Percentiles rank a stretch among this genome's conserved stretches.
These are phyloP conservation scores for Physocladia obscura DNA, from an alignment of 192 early-diverging fungal species.

Conservation along the genomic window DNA sequence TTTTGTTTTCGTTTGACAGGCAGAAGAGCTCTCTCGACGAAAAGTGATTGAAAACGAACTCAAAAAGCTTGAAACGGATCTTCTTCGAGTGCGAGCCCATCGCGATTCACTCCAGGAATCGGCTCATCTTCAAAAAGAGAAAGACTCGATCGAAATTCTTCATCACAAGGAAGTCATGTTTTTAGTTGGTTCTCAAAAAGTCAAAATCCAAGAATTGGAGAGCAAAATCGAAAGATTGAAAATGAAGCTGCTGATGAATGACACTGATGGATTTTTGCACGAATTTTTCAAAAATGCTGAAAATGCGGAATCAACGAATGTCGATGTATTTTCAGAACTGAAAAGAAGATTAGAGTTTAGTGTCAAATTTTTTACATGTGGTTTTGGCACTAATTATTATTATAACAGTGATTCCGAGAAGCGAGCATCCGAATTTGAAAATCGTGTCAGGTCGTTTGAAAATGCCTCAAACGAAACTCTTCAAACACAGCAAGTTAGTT, in stretches of 20 bases:
- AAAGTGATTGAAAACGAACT: conserved; percentile 47
- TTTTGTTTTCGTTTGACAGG: conserved; percentile 12
- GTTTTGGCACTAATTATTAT: not conserved
- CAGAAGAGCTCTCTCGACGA: conserved; percentile 38
- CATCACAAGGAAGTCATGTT: conserved; percentile 39
- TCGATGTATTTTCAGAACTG: conserved; percentile 37
- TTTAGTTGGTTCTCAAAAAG: conserved; percentile 45
- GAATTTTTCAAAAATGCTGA: conserved; percentile 36
- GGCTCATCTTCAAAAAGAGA: conserved; percentile 39
- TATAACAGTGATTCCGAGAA: conserved; percentile 7
- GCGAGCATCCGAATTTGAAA: conserved; percentile 1
- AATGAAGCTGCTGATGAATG: conserved; percentile 35
- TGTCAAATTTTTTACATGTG: not conserved
- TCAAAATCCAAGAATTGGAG: conserved; percentile 45
- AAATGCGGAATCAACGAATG: conserved; percentile 7
- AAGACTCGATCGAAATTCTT: conserved; percentile 38
- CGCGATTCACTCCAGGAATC: conserved; percentile 45
- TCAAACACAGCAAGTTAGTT: conserved; percentile 13
- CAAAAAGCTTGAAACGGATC: conserved; percentile 42
- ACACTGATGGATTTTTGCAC: conserved; percentile 36
- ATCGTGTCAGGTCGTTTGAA: conserved; percentile 5
- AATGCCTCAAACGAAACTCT: not conserved
- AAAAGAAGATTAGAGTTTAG: conserved; percentile 28
- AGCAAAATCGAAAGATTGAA: conserved; percentile 46
- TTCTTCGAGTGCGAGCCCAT: conserved; percentile 40